These are phyloP conservation scores for Microbotryum lychnidis-dioicae DNA, from an alignment of 1,284 basidiomycete genomes.

Conservation along the genomic window DNA sequence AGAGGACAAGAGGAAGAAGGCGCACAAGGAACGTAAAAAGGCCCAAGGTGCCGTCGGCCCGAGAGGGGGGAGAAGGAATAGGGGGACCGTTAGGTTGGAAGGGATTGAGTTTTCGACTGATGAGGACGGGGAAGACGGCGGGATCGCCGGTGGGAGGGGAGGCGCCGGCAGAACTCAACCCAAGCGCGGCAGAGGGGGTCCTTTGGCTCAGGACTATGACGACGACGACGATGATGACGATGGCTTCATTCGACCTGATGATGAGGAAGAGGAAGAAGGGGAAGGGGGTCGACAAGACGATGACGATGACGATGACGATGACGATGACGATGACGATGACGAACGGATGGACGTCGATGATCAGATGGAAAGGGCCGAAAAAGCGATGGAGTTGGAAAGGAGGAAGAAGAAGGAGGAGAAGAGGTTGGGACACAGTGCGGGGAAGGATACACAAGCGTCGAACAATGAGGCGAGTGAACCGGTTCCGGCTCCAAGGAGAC, in stretches of 20 bases:
- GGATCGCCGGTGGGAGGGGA: constrained; percentile 13
- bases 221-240: constrained; percentile 22
- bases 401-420: constrained; percentile 32
- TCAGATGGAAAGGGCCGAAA: constrained; percentile 38
- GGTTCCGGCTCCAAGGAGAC: constrained; percentile 6
- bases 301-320: constrained; percentile 18
- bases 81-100: constrained; percentile 28
- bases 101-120: constrained; percentile 14
- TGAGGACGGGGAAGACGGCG: constrained; percentile 8
- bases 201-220: constrained; percentile 17
- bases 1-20: constrained; percentile 35
- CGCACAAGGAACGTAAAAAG: constrained; percentile 24
- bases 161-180: constrained; percentile 24
- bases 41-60: constrained; percentile 9
- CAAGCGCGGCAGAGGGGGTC: constrained; percentile 19
- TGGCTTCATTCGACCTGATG: constrained; percentile 12
- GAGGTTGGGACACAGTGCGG: constrained; percentile 11
- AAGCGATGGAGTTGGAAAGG: constrained; percentile 33
- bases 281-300: constrained; percentile 15
- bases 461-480: constrained; percentile 7
- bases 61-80: constrained; percentile 18
- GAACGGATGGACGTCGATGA: constrained; percentile 31
- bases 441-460: constrained; percentile 6
- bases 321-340: constrained; percentile 14
- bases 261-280: constrained; percentile 10